Percentiles rank a stretch among this genome's conserved stretches.
Evolutionary conservation across 2,329 filamentous ascomycete genomes (phyloP).

Genomic region (Talaromyces verruculosus): DNA sequence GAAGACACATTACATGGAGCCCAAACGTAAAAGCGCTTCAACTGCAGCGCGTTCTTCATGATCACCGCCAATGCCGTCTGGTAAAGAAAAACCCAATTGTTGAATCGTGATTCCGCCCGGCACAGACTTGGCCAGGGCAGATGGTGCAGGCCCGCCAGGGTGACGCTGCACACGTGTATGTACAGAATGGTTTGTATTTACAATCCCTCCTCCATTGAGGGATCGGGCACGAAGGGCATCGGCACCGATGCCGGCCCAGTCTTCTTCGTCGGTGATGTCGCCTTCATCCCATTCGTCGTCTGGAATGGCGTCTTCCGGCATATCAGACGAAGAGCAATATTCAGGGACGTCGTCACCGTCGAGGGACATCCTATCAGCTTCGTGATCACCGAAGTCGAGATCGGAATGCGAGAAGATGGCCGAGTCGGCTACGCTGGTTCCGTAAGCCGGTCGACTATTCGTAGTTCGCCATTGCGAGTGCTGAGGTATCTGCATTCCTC

Average conservation of each 20-base stretch:
- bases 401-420: constrained; percentile 71
- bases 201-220: constrained; percentile 48
- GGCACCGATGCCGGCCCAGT: constrained; percentile 88
- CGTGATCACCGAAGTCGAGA: constrained; percentile 65
- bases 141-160: constrained; percentile 37
- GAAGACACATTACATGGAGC: constrained; percentile 45
- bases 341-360: constrained; percentile 61
- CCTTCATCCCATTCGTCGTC: constrained; percentile 79
- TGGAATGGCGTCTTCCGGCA: constrained; percentile 62
- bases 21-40: constrained; percentile 50
- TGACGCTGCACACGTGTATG: constrained; percentile 27
- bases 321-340: constrained; percentile 75
- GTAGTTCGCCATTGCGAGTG: constrained; percentile 34
- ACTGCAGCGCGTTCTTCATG: constrained; percentile 50
- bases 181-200: constrained; percentile 43
- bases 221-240: constrained; percentile 73
- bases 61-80: constrained; percentile 37
- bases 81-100: constrained; percentile 34
- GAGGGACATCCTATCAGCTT: constrained; percentile 93
- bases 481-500: constrained; percentile 51
- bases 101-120: constrained; percentile 39
- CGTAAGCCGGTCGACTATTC: constrained; percentile 46
- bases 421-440: constrained; percentile 68
- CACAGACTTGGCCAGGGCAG: constrained; percentile 42
- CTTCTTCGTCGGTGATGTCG: constrained; percentile 91